Conservation (phyloP, 2,329 filamentous ascomycete genomes). For the Aspergillus eucalypticola region DNA sequence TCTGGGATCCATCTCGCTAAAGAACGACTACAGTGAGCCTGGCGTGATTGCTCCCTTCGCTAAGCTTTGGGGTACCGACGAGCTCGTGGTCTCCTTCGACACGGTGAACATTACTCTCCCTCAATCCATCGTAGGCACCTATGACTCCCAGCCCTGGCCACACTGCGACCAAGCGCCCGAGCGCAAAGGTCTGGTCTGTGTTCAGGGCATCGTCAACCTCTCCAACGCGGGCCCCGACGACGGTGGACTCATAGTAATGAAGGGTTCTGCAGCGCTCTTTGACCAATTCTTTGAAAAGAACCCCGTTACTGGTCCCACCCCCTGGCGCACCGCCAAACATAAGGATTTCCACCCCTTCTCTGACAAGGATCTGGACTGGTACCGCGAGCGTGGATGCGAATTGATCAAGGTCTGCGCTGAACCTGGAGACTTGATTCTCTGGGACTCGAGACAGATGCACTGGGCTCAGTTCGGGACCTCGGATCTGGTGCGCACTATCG, state of each 20-base stretch:
- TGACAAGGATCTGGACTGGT: not conserved
- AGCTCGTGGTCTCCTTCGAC: constrained; percentile 4
- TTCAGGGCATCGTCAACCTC: constrained; percentile 2
- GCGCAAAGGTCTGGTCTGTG: not conserved
- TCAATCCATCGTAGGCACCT: constrained; percentile 3
- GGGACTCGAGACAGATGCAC: constrained; percentile 9
- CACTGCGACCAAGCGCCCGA: constrained; percentile 6
- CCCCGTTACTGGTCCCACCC: constrained; percentile 3
- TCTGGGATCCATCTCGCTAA: not conserved
- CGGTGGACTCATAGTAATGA: not conserved
- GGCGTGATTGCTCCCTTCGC: constrained; percentile 2
- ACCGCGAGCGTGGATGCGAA: constrained; percentile 1
- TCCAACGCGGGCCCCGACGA: not conserved
- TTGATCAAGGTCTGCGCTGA: constrained; percentile 5
- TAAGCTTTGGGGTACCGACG: constrained; percentile 3
- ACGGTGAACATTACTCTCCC: constrained; percentile 4
- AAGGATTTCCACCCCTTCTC: constrained; percentile 7
- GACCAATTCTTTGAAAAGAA: constrained; percentile 3
- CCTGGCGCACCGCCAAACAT: constrained; percentile 5
- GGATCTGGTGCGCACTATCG: constrained; percentile 4
- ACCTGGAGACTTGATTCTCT: constrained; percentile 2
- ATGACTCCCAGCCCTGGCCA: constrained; percentile 4
- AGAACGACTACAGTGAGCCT: not conserved
- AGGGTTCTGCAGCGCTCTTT: not conserved
- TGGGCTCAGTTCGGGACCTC: constrained; percentile 3